Conservation (phyloP, 2,329 filamentous ascomycete genomes). For the Monosporascus sp. region DNA sequence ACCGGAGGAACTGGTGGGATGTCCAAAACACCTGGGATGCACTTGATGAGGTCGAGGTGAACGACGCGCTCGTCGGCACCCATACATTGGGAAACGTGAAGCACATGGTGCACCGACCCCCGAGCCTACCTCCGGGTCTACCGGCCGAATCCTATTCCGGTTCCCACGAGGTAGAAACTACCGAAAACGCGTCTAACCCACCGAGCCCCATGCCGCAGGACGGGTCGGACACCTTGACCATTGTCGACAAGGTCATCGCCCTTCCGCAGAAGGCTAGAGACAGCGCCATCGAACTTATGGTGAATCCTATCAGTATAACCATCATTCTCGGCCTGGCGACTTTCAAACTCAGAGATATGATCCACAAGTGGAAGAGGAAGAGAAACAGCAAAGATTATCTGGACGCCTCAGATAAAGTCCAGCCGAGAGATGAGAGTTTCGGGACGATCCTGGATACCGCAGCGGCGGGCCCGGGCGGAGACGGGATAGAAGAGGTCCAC, state of each 20-base stretch:
- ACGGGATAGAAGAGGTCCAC: not conserved
- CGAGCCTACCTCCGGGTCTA: slow-evolving; percentile 32
- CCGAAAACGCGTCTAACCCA: slow-evolving; percentile 29
- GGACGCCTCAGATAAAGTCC: not conserved
- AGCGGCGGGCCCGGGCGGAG: not conserved
- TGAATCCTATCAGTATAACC: slow-evolving; percentile 23
- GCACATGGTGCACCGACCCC: slow-evolving; percentile 29
- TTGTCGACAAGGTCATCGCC: slow-evolving; percentile 46
- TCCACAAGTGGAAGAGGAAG: slow-evolving; percentile 12
- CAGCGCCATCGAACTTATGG: slow-evolving; percentile 49
- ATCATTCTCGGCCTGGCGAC: slow-evolving; percentile 35
- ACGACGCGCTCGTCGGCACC: slow-evolving; percentile 64
- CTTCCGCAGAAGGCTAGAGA: slow-evolving; percentile 46
- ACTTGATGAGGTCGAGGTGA: slow-evolving; percentile 43
- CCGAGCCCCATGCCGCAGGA: slow-evolving; percentile 21
- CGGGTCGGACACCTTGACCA: slow-evolving; percentile 33
- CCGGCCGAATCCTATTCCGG: slow-evolving; percentile 17
- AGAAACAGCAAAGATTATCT: slow-evolving; percentile 3
- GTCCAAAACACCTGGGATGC: slow-evolving; percentile 30
- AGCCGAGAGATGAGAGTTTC: not conserved
- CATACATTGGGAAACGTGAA: slow-evolving; percentile 54
- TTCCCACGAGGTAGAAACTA: slow-evolving; percentile 9
- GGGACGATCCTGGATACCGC: not conserved
- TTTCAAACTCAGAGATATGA: slow-evolving; percentile 40
- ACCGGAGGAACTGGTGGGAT: slow-evolving; percentile 45